phyloP scores from a whole-genome alignment of 805 yeast species.

The Scheffersomyces lignosus region DNA sequence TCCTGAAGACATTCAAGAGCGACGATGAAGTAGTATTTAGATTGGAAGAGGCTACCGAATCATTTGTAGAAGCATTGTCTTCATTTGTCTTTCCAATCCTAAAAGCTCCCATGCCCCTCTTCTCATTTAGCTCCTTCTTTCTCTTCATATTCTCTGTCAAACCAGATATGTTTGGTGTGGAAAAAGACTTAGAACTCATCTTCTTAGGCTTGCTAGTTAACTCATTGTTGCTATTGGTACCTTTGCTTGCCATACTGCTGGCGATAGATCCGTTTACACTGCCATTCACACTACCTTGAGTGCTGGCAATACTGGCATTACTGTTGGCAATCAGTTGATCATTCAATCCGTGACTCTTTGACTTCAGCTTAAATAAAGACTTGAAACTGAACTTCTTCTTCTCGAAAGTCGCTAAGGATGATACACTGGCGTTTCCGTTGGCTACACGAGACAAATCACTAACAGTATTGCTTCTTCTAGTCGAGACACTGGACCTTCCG shows the following conservation, averaged over 20 bases:
- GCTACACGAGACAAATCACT: slow-evolving; percentile 5
- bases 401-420: slow-evolving; percentile 6
- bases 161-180: slow-evolving; percentile 28
- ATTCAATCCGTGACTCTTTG: slow-evolving; percentile 27
- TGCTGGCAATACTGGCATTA: too few species aligned
- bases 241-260: background rate
- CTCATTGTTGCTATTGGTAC: too few species aligned
- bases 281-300: too few species aligned
- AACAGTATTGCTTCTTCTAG: slow-evolving; percentile 11
- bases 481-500: too few species aligned
- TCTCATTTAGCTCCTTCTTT: too few species aligned
- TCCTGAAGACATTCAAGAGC: slow-evolving; percentile 22
- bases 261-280: too few species aligned
- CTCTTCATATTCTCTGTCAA: slow-evolving; percentile 1
- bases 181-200: slow-evolving; percentile 26
- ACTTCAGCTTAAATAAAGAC: slow-evolving; percentile 37
- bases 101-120: too few species aligned
- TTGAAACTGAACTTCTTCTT: slow-evolving; percentile 40
- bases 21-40: slow-evolving; percentile 2
- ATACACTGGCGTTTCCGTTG: slow-evolving; percentile 5
- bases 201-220: too few species aligned
- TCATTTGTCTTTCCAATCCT: slow-evolving; percentile 1
- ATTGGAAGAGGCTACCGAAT: background rate
- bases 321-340: too few species aligned
- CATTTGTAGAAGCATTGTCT: slow-evolving; percentile 1